Evolutionary conservation across 2,329 filamentous ascomycete genomes (phyloP), one percentile per base, ranked within the genome.

Genomic region (Domatiomyces catenatus): DNA sequence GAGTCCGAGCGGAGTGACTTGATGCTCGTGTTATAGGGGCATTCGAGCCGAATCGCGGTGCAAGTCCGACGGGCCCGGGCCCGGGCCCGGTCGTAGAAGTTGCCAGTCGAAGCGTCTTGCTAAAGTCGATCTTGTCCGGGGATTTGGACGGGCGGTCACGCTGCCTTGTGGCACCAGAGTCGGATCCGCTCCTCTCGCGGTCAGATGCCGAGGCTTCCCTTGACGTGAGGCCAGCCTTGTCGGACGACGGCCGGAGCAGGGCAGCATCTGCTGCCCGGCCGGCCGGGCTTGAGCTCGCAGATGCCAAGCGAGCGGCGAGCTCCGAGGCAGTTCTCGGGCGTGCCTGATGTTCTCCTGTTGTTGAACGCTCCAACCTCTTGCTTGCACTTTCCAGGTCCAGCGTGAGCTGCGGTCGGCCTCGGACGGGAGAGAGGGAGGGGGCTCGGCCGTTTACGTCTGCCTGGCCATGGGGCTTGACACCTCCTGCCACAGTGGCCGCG

Each of bases 291-390:
- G 51, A 54, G n/a, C 46, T 56, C n/a, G 54, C 48, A 39, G 54
- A 56, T 17, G 56, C 56, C 5, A 51, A 52, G 28, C 51, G 50
- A n/a, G 54, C 54, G 12, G 56, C 56, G 19, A 58, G 52, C 20
- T 54, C 52, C 39, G 56, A 58, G 5, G 56, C 54, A 44, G 56
- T 54, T n/a, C 54, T 54, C 43, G 53, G 50, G 5, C 20, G 28
- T 47, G 45, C 45, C 36, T 32, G 32, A 15, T 15, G 32, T 4
- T 19, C 43, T 26, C 10, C 10, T 17, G 4, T 45, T 5, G 43
- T 20, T 2, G 43, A 20, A 12, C 19, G 43, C 19, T 45, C 43
- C 22, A 45, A 8, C n/a, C 8, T 19, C 10, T 45, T 26, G 43
- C 8, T 32, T 3, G 17, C 20, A 12, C 17, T 17, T 10, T 24